A percentile compares a stretch with the other conserved stretches of the same genome.
Conservation (phyloP, 352 stramenopile genomes). For the Pythium utonaiense region DNA sequence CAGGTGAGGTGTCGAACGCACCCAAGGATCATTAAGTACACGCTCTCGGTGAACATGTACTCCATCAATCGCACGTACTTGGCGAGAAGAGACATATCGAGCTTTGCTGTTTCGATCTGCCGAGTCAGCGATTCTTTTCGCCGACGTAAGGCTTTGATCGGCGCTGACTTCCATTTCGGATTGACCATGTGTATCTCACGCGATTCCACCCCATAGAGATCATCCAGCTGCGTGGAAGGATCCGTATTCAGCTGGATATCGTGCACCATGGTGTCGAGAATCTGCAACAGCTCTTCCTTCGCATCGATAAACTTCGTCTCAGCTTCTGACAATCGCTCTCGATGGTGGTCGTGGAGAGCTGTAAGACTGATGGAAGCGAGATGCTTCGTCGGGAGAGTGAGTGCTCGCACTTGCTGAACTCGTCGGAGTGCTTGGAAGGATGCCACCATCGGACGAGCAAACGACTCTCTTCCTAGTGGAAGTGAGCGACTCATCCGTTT, state of each 20-base stretch:
- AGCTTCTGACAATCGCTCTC: slow-evolving; percentile 28
- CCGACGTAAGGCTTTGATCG: slow-evolving; percentile 40
- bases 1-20: slow-evolving; percentile 32
- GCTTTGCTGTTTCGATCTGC: slow-evolving; percentile 40
- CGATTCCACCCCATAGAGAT: slow-evolving; percentile 44
- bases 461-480: slow-evolving; percentile 36
- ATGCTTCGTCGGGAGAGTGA: slow-evolving; percentile 35
- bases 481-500: slow-evolving; percentile 30
- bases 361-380: slow-evolving; percentile 27
- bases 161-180: slow-evolving; percentile 58
- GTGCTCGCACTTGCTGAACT: slow-evolving; percentile 39
- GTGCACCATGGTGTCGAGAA: slow-evolving; percentile 54
- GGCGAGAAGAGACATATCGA: slow-evolving; percentile 44
- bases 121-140: slow-evolving; percentile 30
- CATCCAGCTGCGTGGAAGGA: slow-evolving; percentile 43
- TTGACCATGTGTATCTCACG: slow-evolving; percentile 43
- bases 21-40: slow-evolving; percentile 62
- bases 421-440: slow-evolving; percentile 34
- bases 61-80: slow-evolving; percentile 57
- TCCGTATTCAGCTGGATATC: slow-evolving; percentile 35
- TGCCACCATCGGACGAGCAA: slow-evolving; percentile 36
- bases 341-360: slow-evolving; percentile 47
- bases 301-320: slow-evolving; percentile 66
- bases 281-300: slow-evolving; percentile 48
- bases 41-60: slow-evolving; percentile 67